Conservation (phyloP, 2,329 filamentous ascomycete genomes). For the Claviceps paspali region DNA sequence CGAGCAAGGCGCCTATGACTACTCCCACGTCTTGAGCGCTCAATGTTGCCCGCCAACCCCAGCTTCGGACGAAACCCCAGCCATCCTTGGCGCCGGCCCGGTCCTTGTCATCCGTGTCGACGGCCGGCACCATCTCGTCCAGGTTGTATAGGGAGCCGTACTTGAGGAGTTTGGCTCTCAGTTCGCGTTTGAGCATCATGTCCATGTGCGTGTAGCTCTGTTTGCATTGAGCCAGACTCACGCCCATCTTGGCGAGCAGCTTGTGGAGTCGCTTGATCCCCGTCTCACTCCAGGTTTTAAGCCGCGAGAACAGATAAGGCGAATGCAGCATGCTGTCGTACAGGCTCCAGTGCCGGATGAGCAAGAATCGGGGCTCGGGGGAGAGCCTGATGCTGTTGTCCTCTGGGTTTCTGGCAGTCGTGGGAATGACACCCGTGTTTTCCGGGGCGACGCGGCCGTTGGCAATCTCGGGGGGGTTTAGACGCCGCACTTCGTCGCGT, state of each 20-base stretch:
- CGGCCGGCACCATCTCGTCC: slow-evolving; percentile 77
- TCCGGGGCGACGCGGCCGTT: slow-evolving; percentile 50
- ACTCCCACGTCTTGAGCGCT: slow-evolving; percentile 92
- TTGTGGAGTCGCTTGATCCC: slow-evolving; percentile 85
- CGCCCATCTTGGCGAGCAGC: slow-evolving; percentile 92
- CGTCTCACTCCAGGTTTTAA: slow-evolving; percentile 88
- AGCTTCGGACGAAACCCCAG: slow-evolving; percentile 93
- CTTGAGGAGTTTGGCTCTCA: slow-evolving; percentile 73
- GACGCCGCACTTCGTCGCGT: slow-evolving; percentile 80
- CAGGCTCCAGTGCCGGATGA: slow-evolving; percentile 90
- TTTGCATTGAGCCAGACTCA: slow-evolving; percentile 83
- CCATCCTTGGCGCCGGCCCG: slow-evolving; percentile 67
- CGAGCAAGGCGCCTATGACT: slow-evolving; percentile 77
- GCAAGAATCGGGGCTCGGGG: slow-evolving; percentile 81
- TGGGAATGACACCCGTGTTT: slow-evolving; percentile 70
- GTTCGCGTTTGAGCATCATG: slow-evolving; percentile 80
- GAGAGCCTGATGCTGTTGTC: slow-evolving; percentile 86
- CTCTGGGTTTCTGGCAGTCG: slow-evolving; percentile 72
- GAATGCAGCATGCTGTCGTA: slow-evolving; percentile 99
- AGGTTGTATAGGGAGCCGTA: slow-evolving; percentile 89
- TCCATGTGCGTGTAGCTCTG: slow-evolving; percentile 98
- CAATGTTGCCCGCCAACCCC: slow-evolving; percentile 92
- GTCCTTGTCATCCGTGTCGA: slow-evolving; percentile 54
- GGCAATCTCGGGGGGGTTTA: slow-evolving; percentile 64
- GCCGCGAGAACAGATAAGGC: slow-evolving; percentile 76